Evolutionary conservation across 148 eudicot species (phyloP), one percentile per base, ranked within the genome.

Genomic region (Spergularia bocconei): DNA sequence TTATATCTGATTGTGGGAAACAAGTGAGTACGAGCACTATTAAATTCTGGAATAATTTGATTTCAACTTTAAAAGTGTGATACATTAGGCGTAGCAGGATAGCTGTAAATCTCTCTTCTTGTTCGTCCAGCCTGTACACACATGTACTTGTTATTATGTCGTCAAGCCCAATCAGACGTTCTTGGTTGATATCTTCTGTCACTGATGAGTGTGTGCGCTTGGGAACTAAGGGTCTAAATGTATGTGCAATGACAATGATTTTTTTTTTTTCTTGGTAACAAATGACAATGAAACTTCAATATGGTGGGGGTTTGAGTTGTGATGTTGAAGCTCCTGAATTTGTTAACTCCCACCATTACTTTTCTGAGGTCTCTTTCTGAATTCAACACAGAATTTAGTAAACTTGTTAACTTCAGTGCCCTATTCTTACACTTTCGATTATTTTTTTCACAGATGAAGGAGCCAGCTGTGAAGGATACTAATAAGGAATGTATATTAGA

Each of bases 21-120:
- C 78, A 77, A 79, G 88, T 86, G 74, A 82, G 85, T 75, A 58
- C 60, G 29, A 59, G 39, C 64, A 11, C 25, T 47, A 70, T 6
- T 4, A 20, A 38, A 10, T 16, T 47, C 48, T 44, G 48, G 10
- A 44, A 5, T 44, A 6, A 4, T 44, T 9, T 44, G 48, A 44
- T 44, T 44, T 9, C 48, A 44, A 44, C 7, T 44, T 44, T 44
- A 9, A 44, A 44, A 9, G 10, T 6, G 48, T 44, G 10, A 44
- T 44, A 44, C 36, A 29, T 29, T 29, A 44, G 48, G 48, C 10
- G 6, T 44, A 44, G 48, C 48, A 44, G 10, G 48, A 44, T 9
- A 6, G 44, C 44, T 39, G 44, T 44, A 44, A 44, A 44, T 44
- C 48, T 6, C 48, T 44, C 48, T 44, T 44, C 48, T 44, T 44